Conservation (phyloP, 108 stramenopile species). For the Chaetoceros muelleri region DNA sequence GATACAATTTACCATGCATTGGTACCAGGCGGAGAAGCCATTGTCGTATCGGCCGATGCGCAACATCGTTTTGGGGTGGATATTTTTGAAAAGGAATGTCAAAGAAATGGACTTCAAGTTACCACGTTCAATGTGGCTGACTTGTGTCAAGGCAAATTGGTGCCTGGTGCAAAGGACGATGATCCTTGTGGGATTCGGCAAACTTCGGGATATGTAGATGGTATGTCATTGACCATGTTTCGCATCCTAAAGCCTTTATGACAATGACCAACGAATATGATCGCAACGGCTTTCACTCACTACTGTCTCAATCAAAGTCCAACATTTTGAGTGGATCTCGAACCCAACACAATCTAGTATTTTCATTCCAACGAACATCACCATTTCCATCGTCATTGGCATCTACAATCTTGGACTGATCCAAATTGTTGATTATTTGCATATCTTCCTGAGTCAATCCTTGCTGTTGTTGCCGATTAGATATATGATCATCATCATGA, state of each 20-base stretch:
- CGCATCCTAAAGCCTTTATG: slow-evolving; percentile 14
- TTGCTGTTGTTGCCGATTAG: no score
- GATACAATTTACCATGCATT: slow-evolving; percentile 54
- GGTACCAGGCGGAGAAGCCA: slow-evolving; percentile 34
- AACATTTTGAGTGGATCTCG: slow-evolving; percentile 49
- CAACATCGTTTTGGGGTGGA: slow-evolving; percentile 78
- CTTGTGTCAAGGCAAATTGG: slow-evolving; percentile 31
- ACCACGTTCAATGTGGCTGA: slow-evolving; percentile 25
- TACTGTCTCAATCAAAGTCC: slow-evolving; percentile 50
- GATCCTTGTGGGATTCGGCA: slow-evolving; percentile 20
- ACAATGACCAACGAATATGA: neutral
- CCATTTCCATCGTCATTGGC: no score
- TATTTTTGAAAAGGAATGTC: slow-evolving; percentile 49
- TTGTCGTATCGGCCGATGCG: slow-evolving; percentile 60
- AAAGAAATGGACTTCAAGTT: slow-evolving; percentile 26
- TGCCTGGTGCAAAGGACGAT: slow-evolving; percentile 14
- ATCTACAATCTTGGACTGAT: neutral
- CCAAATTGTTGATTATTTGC: slow-evolving; percentile 12
- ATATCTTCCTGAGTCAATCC: slow-evolving; percentile 22
- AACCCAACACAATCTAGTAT: slow-evolving; percentile 48
- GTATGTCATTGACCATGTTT: slow-evolving; percentile 57
- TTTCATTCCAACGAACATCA: no score
- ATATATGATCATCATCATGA: no score
- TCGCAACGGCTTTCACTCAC: no score
- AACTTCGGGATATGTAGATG: slow-evolving; percentile 58